Conservation (phyloP, 2,329 filamentous ascomycete genomes). For the Aspergillus ibericus region DNA sequence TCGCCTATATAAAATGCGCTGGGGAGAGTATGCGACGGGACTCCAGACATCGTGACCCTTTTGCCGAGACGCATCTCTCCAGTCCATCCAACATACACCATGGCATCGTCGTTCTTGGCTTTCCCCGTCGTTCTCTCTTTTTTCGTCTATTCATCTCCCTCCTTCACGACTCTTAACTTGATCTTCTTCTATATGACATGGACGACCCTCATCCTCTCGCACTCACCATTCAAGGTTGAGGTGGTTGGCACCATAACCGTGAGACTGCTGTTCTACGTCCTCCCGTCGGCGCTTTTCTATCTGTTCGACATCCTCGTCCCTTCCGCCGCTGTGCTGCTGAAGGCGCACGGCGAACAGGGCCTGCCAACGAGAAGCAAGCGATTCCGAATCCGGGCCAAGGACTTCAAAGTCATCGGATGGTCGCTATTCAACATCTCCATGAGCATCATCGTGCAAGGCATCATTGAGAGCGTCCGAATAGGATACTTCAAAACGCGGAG, state of each 20-base stretch:
- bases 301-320: constrained; percentile 71
- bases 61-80: no score
- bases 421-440: constrained; percentile 58
- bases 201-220: constrained; percentile 77
- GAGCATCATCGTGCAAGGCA: constrained; percentile 54
- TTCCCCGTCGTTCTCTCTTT: constrained; percentile 27
- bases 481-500: constrained; percentile 55
- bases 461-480: constrained; percentile 57
- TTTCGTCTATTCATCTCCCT: constrained; percentile 46
- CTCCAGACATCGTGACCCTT: neutral
- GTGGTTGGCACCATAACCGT: constrained; percentile 68
- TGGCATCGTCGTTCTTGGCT: constrained; percentile 55
- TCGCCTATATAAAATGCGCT: neutral
- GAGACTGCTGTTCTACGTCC: constrained; percentile 67
- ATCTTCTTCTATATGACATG: constrained; percentile 90
- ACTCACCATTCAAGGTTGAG: constrained; percentile 73
- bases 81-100: constrained; percentile 11
- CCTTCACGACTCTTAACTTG: constrained; percentile 79
- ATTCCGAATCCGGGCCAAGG: constrained; percentile 41
- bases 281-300: constrained; percentile 72
- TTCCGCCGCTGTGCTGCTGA: constrained; percentile 66
- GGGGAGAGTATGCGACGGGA: neutral
- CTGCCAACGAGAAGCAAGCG: constrained; percentile 46
- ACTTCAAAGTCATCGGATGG: constrained; percentile 54
- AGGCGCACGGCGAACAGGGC: constrained; percentile 60